These are phyloP conservation scores for Xanthoconium purpureum DNA, from an alignment of 768 basidiomycete genomes.

Conservation along the genomic window DNA sequence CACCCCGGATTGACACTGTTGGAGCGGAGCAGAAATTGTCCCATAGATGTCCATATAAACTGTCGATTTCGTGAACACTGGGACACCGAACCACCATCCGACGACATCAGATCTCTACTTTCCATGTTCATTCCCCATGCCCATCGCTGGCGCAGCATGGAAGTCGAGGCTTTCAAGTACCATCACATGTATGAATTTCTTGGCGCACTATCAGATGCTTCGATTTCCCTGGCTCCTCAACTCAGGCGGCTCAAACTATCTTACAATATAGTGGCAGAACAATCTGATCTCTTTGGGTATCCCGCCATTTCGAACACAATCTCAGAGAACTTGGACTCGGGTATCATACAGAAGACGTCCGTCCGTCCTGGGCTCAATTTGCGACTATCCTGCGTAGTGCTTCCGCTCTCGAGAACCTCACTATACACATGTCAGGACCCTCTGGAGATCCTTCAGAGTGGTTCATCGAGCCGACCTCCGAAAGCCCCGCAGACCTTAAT, in stretches of 20 bases:
- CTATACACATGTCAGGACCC: constrained; percentile 58
- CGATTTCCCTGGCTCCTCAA: constrained; percentile 44
- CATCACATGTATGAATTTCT: constrained; percentile 46
- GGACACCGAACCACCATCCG: constrained; percentile 8
- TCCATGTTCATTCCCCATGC: constrained; percentile 50
- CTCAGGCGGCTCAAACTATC: constrained; percentile 58
- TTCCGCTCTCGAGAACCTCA: constrained; percentile 51
- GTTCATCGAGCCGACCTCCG: constrained; percentile 20
- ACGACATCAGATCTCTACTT: constrained; percentile 27
- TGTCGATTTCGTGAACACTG: constrained; percentile 30
- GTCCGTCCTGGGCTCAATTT: constrained; percentile 57
- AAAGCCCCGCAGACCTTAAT: constrained; percentile 25
- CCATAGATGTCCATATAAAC: constrained; percentile 53
- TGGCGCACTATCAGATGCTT: constrained; percentile 35
- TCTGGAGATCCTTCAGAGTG: constrained; percentile 38
- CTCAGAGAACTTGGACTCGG: constrained; percentile 56
- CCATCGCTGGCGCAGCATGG: constrained; percentile 23
- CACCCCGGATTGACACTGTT: too few species aligned
- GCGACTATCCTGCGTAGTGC: constrained; percentile 48
- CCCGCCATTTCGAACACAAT: too few species aligned
- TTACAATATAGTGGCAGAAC: constrained; percentile 22
- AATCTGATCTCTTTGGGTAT: too few species aligned
- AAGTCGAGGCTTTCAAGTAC: constrained; percentile 43
- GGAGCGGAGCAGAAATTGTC: constrained; percentile 52
- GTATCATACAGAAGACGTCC: constrained; percentile 60